Base-by-base conservation (phyloP, 2,329 filamentous ascomycete species). In the Rhynchosporium graminicola region DNA sequence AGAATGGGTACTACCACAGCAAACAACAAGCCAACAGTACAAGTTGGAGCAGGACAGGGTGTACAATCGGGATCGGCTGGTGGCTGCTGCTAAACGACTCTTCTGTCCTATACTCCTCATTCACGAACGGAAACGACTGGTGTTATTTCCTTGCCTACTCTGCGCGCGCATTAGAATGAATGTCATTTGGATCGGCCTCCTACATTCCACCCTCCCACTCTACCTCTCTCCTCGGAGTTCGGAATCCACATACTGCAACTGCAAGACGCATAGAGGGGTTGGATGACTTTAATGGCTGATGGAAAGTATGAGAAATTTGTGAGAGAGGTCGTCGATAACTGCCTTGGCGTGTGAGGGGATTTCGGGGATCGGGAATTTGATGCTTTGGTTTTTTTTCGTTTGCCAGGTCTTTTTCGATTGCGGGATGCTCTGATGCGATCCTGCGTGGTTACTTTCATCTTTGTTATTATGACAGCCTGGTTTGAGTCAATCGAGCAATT, bases 21-120 rank as follows among this genome's bases (percentile, higher is more conserved):
- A 70, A 93, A 93, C 82, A 98, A 98, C 87, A 99, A 98, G 84
- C 94, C 94, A 69, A 96, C 91, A 73, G 93, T 99, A 73, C 92
- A 97, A 77, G 95, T 99, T 74, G 91, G 92, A 64, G 90, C 92
- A 76, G 95, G 95, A 75, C 92, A 96, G 79, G 93, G 93, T 73
- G 94, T 99, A 71, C 91, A 96, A 77, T 90, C 87, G 73, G 89
- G 89, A 72, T 91, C 90, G 72, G 91, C 86, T 76, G 88, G 90
- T 75, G 88, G 91, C 77, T 97, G 93, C 86, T 97, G 93, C 83
- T 97, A 96, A 82, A 83, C 73, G 64, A 56, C 52, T 61, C 20
- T 59, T 43, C 51, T 67, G 46, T 64, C 40, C 54, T 66, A 65
- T 64, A 26, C 46, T 42, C 12, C 57, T 59, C 33, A 52, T 59